Percentiles rank a stretch among this genome's conserved stretches.
These are phyloP conservation scores for Rutstroemia sp. DNA, from an alignment of 2,329 filamentous ascomycete genomes.

Conservation along the genomic window DNA sequence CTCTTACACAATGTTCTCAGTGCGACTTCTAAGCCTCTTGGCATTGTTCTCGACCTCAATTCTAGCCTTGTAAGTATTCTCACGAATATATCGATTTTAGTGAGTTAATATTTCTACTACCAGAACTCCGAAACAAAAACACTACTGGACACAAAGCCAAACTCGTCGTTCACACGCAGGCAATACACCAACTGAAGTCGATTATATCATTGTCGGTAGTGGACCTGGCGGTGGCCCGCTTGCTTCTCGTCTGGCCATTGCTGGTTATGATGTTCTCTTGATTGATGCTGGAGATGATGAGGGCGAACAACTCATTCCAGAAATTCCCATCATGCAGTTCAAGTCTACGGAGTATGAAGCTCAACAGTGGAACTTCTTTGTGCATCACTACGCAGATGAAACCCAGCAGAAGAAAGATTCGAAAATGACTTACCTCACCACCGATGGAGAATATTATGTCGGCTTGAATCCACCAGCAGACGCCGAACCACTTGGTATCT, in stretches of 20 bases:
- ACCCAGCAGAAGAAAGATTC: conserved; percentile 12
- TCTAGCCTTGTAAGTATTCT: conserved; percentile 1
- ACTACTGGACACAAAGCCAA: conserved; percentile 4
- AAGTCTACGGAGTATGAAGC: conserved; percentile 38
- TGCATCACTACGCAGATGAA: conserved; percentile 17
- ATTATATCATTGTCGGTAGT: conserved; percentile 47
- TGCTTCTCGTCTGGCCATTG: conserved; percentile 42
- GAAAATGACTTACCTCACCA: conserved; percentile 32
- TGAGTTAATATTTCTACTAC: neutral
- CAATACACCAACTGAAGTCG: conserved; percentile 18
- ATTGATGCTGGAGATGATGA: conserved; percentile 48
- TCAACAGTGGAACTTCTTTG: conserved; percentile 43
- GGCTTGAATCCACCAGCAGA: conserved; percentile 21
- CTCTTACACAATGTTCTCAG: neutral
- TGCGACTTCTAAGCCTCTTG: neutral
- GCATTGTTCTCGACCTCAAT: neutral
- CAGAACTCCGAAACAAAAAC: conserved; percentile 1
- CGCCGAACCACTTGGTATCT: conserved; percentile 21
- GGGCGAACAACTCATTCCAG: conserved; percentile 35
- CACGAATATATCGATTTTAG: neutral
- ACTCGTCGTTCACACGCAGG: neutral
- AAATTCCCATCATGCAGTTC: conserved; percentile 40
- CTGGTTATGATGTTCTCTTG: conserved; percentile 43
- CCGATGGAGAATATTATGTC: conserved; percentile 22
- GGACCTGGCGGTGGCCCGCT: conserved; percentile 45